Evolutionary conservation across 2,329 filamentous ascomycete species (phyloP).

Genomic region (Thelonectria olida): DNA sequence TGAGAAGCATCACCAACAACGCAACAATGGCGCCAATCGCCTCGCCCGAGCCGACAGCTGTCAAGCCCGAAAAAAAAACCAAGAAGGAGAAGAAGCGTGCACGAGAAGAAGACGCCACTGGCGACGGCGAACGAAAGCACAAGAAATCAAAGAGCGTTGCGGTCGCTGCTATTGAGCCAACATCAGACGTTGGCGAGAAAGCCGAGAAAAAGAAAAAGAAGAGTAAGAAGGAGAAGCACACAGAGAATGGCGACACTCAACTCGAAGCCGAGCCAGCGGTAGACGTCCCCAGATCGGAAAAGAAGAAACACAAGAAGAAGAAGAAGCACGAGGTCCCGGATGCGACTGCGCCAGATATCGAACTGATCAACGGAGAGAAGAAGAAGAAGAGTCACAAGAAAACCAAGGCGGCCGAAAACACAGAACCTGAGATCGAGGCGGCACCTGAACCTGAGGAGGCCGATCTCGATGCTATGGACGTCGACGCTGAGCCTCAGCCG

Average conservation of each 20-base stretch:
- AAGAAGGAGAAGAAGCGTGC: constrained; percentile 57
- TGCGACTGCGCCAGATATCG: constrained; percentile 22
- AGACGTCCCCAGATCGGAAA: constrained; percentile 34
- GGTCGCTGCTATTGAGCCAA: constrained; percentile 27
- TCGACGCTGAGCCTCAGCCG: constrained; percentile 45
- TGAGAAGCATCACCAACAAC: constrained; percentile 22
- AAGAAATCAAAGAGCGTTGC: constrained; percentile 61
- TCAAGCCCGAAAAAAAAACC: constrained; percentile 51
- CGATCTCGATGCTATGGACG: constrained; percentile 51
- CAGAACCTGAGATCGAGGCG: constrained; percentile 28
- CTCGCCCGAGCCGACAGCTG: constrained; percentile 41
- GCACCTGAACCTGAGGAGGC: constrained; percentile 20
- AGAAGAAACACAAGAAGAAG: constrained; percentile 45
- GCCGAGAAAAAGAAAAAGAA: constrained; percentile 46
- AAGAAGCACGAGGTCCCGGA: constrained; percentile 40
- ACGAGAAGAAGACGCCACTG: constrained; percentile 52
- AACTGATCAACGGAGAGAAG: constrained; percentile 31
- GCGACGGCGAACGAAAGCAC: constrained; percentile 55
- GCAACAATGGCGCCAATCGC: constrained; percentile 46
- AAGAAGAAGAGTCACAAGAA: constrained; percentile 47
- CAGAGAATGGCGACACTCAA: constrained; percentile 17
- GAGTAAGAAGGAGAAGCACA: constrained; percentile 41
- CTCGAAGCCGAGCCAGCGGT: constrained; percentile 17
- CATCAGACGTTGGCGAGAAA: constrained; percentile 43
- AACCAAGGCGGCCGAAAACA: constrained; percentile 41